phyloP scores from a whole-genome alignment of 257 asterid genomes.

The Solanum virginianum region DNA sequence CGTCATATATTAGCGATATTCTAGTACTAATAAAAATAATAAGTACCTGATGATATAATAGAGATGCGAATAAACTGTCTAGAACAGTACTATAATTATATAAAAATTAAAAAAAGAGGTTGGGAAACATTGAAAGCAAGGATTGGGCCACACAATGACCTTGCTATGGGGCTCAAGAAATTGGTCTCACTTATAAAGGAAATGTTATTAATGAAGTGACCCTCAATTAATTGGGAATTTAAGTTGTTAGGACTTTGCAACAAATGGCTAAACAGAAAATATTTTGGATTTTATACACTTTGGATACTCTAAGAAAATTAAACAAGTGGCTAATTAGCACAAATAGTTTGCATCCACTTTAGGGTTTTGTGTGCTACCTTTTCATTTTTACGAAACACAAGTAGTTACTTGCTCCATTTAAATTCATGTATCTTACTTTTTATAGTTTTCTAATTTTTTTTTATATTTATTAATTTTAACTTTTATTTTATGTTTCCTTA shows the following conservation, averaged over 20 bases:
- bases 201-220: constrained; percentile 15
- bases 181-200: constrained; percentile 32
- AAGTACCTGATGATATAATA: background rate
- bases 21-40: background rate
- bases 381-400: background rate
- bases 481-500: background rate
- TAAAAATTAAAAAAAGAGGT: background rate
- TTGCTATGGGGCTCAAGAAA: constrained; percentile 31
- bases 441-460: background rate
- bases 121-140: background rate
- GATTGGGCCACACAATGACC: constrained; percentile 12
- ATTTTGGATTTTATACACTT: background rate
- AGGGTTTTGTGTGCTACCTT: background rate
- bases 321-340: background rate
- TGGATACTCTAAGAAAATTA: background rate
- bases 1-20: background rate
- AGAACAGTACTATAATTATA: background rate
- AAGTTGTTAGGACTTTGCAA: constrained; percentile 30
- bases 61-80: fast-evolving
- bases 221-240: background rate
- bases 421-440: background rate
- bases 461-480: background rate
- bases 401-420: background rate
- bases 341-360: background rate
- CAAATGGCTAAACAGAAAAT: background rate